A percentile compares a stretch with the other conserved stretches of the same genome.
Evolutionary conservation across 2,329 filamentous ascomycete genomes (phyloP).

Genomic region (Akanthomyces muscarius): DNA sequence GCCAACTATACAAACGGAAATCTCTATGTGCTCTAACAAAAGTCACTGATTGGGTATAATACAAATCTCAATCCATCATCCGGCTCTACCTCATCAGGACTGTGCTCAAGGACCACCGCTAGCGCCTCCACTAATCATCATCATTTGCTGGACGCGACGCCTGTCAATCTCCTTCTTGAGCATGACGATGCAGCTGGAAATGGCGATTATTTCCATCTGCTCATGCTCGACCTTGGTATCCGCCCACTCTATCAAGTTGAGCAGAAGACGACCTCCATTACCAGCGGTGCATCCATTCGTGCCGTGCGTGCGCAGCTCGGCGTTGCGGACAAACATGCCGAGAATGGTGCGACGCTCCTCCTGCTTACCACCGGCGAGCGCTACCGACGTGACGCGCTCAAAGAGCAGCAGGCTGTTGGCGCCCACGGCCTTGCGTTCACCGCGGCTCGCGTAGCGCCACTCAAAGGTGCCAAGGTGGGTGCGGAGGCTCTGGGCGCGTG

Average conservation of each 20-base stretch:
- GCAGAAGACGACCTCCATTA: constrained; percentile 46
- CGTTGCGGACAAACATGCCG: constrained; percentile 42
- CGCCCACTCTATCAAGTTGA: constrained; percentile 38
- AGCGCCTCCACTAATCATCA: constrained; percentile 36
- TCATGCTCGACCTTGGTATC: constrained; percentile 30
- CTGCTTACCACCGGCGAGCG: constrained; percentile 23
- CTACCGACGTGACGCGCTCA: constrained; percentile 40
- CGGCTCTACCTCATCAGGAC: background rate
- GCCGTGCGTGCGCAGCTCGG: constrained; percentile 37
- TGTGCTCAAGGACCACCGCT: constrained; percentile 16
- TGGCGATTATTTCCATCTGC: constrained; percentile 47
- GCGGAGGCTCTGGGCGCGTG: constrained; percentile 43
- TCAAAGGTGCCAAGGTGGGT: constrained; percentile 48
- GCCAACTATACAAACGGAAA: background rate
- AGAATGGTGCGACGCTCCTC: constrained; percentile 32
- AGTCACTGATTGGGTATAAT: background rate
- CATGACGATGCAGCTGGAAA: constrained; percentile 57
- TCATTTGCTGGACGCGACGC: constrained; percentile 47
- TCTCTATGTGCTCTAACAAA: background rate
- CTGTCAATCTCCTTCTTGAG: constrained; percentile 63
- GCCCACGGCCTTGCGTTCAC: constrained; percentile 41
- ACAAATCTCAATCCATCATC: background rate
- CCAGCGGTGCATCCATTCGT: constrained; percentile 38
- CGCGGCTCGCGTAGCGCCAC: constrained; percentile 51
- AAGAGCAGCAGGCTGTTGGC: constrained; percentile 47